phyloP scores from a whole-genome alignment of 768 basidiomycete species.

The Crassisporium funariophilum region DNA sequence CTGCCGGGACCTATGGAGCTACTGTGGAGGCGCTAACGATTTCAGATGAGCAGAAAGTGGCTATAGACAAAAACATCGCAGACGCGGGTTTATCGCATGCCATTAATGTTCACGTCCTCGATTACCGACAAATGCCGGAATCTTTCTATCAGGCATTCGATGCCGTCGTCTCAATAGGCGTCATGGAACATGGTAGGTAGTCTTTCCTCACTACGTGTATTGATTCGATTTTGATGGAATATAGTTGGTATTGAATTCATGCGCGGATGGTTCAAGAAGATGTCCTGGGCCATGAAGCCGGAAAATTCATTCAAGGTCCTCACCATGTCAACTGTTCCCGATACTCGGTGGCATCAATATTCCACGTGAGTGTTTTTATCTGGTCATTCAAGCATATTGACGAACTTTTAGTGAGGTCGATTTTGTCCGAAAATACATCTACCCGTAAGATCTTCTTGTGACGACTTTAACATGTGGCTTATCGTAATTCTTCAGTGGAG shows the following conservation, averaged over 20 bases:
- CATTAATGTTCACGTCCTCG: constrained; percentile 13
- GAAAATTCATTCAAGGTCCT: constrained; percentile 15
- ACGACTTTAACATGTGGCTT: neutral
- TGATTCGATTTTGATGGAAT: no score
- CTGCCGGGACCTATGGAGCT: constrained; percentile 11
- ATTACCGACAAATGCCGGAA: constrained; percentile 13
- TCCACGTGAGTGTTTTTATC: constrained; percentile 5
- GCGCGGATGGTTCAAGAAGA: constrained; percentile 12
- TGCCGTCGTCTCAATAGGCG: constrained; percentile 13
- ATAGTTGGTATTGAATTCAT: constrained; percentile 14
- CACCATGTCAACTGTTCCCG: constrained; percentile 14
- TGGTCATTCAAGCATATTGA: neutral
- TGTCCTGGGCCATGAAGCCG: constrained; percentile 16
- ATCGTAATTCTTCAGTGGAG: constrained; percentile 1
- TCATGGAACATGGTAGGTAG: constrained; percentile 17
- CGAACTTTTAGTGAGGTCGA: constrained; percentile 13
- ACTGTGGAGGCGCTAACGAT: constrained; percentile 13
- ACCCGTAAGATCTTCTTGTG: constrained; percentile 5
- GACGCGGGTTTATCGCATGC: constrained; percentile 13
- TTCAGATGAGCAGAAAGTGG: constrained; percentile 10
- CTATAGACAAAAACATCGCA: constrained; percentile 8
- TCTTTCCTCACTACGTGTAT: no score
- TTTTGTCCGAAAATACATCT: constrained; percentile 12
- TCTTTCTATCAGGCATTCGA: constrained; percentile 14
- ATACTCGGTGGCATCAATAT: constrained; percentile 9